Percentiles rank a stretch among this genome's conserved stretches.
These are phyloP conservation scores for Fusarium penzigii DNA, from an alignment of 2,329 filamentous ascomycete species.

Conservation along the genomic window DNA sequence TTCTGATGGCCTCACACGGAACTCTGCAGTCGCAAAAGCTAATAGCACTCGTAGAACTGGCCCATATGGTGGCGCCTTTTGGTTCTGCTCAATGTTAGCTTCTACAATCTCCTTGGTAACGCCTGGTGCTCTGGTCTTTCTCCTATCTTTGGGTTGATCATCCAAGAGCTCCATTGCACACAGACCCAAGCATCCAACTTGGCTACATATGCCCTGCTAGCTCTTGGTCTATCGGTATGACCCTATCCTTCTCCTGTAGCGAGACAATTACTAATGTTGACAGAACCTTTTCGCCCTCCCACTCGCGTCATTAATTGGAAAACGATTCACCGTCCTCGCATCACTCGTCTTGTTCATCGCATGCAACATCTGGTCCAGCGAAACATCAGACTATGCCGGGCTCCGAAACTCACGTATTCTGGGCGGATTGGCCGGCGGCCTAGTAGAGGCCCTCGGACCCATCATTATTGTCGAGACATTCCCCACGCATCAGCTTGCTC, in stretches of 20 bases:
- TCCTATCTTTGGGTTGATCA: background rate
- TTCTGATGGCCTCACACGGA: no score
- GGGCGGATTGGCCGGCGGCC: background rate
- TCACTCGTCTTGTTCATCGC: background rate
- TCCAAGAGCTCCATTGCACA: background rate
- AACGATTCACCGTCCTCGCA: background rate
- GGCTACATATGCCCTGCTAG: background rate
- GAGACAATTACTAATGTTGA: background rate
- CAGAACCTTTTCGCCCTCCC: slow-evolving; percentile 1
- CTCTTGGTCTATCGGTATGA: background rate
- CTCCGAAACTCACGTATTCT: background rate
- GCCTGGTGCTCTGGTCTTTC: background rate
- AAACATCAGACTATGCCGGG: background rate
- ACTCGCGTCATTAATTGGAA: background rate
- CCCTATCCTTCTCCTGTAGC: background rate
- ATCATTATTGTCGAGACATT: background rate
- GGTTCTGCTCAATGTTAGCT: slow-evolving; percentile 1
- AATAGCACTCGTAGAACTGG: background rate
- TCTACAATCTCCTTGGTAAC: slow-evolving; percentile 1
- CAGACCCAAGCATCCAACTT: background rate
- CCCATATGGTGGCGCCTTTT: slow-evolving; percentile 1
- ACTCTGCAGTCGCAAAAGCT: no score
- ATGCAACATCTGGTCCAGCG: background rate
- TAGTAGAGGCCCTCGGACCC: background rate
- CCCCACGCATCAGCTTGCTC: background rate